Percentiles rank a stretch among this genome's conserved stretches.
These are phyloP conservation scores for Septoria linicola DNA, from an alignment of 2,329 filamentous ascomycete species.

Conservation along the genomic window DNA sequence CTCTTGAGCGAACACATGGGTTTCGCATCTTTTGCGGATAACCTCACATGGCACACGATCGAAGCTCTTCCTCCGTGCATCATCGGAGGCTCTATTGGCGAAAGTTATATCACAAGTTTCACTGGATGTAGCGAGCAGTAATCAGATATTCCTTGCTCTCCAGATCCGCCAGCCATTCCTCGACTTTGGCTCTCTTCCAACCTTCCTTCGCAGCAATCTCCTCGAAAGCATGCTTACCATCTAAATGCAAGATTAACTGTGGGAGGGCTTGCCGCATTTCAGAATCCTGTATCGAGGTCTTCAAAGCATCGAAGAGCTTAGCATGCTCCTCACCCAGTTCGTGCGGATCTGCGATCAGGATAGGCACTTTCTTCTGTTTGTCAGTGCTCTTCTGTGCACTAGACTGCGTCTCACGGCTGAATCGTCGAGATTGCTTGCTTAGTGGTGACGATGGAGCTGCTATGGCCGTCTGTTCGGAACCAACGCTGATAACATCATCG, in stretches of 20 bases:
- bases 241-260: conserved; percentile 78
- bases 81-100: neutral
- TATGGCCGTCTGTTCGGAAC: conserved; percentile 32
- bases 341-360: conserved; percentile 27
- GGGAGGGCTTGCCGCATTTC: conserved; percentile 68
- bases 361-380: conserved; percentile 1
- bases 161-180: conserved; percentile 57
- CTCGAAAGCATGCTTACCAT: conserved; percentile 81
- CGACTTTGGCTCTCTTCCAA: conserved; percentile 71
- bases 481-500: conserved; percentile 31
- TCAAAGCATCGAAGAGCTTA: conserved; percentile 18
- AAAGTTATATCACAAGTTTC: neutral
- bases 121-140: conserved; percentile 36
- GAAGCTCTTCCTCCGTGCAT: too few species aligned
- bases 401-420: conserved; percentile 16
- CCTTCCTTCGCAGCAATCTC: conserved; percentile 82
- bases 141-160: conserved; percentile 65
- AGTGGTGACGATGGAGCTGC: conserved; percentile 8
- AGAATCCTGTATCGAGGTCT: conserved; percentile 41
- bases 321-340: conserved; percentile 21
- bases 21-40: conserved; percentile 8
- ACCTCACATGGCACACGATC: neutral
- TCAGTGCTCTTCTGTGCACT: neutral
- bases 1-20: conserved; percentile 7
- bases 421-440: conserved; percentile 15